Percentiles rank a stretch among this genome's conserved stretches.
Evolutionary conservation across 192 early-diverging fungal species (phyloP).

Genomic region (Chytriomyces hyalinus): DNA sequence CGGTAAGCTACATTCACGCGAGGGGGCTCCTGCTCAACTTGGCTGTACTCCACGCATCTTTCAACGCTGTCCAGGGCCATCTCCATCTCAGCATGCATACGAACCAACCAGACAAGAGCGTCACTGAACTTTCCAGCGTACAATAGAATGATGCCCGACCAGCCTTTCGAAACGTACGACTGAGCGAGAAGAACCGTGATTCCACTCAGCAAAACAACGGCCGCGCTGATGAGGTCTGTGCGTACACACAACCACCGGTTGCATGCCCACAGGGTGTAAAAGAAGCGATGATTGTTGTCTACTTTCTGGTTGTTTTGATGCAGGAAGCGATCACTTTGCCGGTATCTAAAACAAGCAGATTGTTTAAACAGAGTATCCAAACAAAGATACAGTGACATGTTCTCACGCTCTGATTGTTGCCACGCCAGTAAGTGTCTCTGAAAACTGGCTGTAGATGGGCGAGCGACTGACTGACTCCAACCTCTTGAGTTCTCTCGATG

Average conservation of each 20-base stretch:
- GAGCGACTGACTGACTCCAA: conserved; percentile 58
- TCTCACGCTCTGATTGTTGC: conserved; percentile 32
- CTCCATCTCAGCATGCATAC: conserved; percentile 75
- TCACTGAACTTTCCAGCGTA: conserved; percentile 36
- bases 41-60: conserved; percentile 80
- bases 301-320: conserved; percentile 10
- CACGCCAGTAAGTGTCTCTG: conserved; percentile 62
- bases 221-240: conserved; percentile 28
- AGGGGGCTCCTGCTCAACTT: conserved; percentile 78
- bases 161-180: conserved; percentile 78
- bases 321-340: conserved; percentile 20
- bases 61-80: conserved; percentile 84
- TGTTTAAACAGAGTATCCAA: neutral
- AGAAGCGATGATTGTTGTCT: conserved; percentile 34
- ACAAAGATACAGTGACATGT: conserved; percentile 46
- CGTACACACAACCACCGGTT: conserved; percentile 36
- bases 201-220: conserved; percentile 64
- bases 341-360: neutral
- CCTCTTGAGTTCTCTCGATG: conserved; percentile 53
- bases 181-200: conserved; percentile 63
- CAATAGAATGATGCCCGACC: conserved; percentile 38
- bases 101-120: conserved; percentile 73
- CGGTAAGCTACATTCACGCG: conserved; percentile 56
- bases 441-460: conserved; percentile 72
- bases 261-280: conserved; percentile 25